Evolutionary conservation across 139 green algal genomes (phyloP), one percentile per base, ranked within the genome.

Genomic region (Chlorella sorokiniana): DNA sequence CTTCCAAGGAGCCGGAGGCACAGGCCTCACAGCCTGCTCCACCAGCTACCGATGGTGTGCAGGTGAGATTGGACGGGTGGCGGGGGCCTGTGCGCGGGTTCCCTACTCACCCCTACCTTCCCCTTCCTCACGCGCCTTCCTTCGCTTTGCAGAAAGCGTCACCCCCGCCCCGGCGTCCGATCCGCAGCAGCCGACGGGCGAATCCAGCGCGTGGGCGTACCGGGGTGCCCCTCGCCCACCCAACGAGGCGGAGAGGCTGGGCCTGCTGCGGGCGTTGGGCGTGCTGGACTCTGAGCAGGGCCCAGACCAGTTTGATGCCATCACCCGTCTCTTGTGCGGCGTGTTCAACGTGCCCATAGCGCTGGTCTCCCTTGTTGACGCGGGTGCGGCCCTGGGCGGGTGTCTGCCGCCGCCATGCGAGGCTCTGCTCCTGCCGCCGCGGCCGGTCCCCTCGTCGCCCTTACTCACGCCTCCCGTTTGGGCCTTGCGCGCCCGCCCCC

Each of bases 341-440:
- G 81, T 91, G 38, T 90, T 91, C 71, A 80, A 79, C 69, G 88
- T 90, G 41, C 94, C 93, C 23, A 95, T 97, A 38, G 90, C 90
- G 2, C 85, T 96, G 37, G 92, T 98, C 0, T 95, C 89, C 2
- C 78, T 98, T 2, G 91, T 97, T 31, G 63, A 82, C 38, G 62
- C 62, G 37, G 76, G 76, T 74, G 63, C 0, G 61, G n/a, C 22
- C 64, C 9, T 37, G n/a, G 54, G 41, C 11, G 3, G 44, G 31
- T 37, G 38, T 6, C 38, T 23, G 69, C 42, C 16, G 69, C 4
- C 14, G 29, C 69, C 14, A 9, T 76, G 29, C 69, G 10, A 61
- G 40, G 27, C 29, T n/a, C 16, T 16, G 16, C 16, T 25, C 48
- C 14, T 56, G 48, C 48, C 16, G 11, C 14, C 48, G 16, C 11